A percentile compares a stretch with the other conserved stretches of the same genome.
These are phyloP conservation scores for Colletotrichum echinochloae DNA, from an alignment of 2,329 filamentous ascomycete species.

Conservation along the genomic window DNA sequence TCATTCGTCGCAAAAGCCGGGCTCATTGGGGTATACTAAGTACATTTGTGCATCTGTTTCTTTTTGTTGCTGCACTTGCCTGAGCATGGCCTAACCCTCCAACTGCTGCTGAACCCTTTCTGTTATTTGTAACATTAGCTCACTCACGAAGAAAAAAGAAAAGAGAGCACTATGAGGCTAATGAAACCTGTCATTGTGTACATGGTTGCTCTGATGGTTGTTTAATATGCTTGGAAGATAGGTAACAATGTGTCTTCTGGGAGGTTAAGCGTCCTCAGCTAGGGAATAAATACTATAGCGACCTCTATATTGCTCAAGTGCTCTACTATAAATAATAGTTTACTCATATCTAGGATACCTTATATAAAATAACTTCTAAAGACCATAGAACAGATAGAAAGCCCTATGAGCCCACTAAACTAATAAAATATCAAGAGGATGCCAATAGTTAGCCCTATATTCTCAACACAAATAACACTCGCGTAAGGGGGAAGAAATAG, in stretches of 20 bases:
- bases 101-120: background rate
- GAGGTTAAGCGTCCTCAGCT: background rate
- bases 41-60: too few relatives aligned
- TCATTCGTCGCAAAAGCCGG: too few relatives aligned
- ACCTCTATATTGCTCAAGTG: background rate
- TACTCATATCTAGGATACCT: background rate
- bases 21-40: too few relatives aligned
- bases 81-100: background rate
- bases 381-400: background rate
- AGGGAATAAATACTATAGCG: background rate
- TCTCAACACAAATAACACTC: background rate
- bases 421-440: background rate
- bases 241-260: background rate
- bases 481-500: background rate
- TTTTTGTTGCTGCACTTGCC: background rate
- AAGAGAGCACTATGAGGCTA: background rate
- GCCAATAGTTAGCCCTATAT: background rate
- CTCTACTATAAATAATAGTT: background rate
- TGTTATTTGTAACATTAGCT: background rate
- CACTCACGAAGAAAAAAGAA: background rate
- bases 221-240: background rate
- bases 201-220: background rate
- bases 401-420: background rate
- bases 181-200: background rate
- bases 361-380: background rate